Evolutionary conservation across 2,329 filamentous ascomycete genomes (phyloP), one percentile per base, ranked within the genome.

Genomic region (Exophiala calicioides): DNA sequence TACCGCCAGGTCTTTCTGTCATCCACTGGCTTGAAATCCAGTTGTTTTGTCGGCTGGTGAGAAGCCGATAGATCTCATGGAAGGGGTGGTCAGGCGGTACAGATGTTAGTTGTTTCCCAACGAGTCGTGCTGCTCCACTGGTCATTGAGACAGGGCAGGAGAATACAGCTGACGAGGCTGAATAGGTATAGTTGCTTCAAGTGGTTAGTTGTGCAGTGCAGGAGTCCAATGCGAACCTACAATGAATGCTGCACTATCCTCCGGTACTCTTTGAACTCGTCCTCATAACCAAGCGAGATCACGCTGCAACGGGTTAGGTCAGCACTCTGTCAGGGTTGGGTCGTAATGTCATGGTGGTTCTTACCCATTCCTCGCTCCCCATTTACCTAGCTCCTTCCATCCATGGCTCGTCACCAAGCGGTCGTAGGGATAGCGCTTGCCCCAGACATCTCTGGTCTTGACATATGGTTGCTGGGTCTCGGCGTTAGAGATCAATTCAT

Each of bases 11-110:
- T 33, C 63, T 53, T 44, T 67, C 65, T 0, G 65, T 66, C 65
- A 67, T 67, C 65, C 65, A 67, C 34, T 67, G 65, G 3, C 62
- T 62, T 30, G 79, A 85, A 0, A 84, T 88, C 85, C 84, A 88
- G 19, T 48, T 63, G 52, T 36, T 44, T 45, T 33, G 56, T n/a
- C 52, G 50, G 4, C 44, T 35, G 12, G 21, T 53, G 7, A 55
- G 37, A 12, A 40, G 45, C 13, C 42, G 39, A 46, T 53, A 53
- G 3, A 53, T 24, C 15, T 53, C 50, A 16, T 55, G 50, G 20
- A 55, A 47, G 7, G 52, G 55, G 40, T 62, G 60, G 19, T 59
- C 55, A 5, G 35, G 12, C 8, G 59, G 57, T 13, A 57, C 32
- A 8, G 32, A 36, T 16, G 38, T 9, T 4, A 53, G 23, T 26